phyloP scores from a whole-genome alignment of 2,329 filamentous ascomycete species.

The Calonectria crousiana region DNA sequence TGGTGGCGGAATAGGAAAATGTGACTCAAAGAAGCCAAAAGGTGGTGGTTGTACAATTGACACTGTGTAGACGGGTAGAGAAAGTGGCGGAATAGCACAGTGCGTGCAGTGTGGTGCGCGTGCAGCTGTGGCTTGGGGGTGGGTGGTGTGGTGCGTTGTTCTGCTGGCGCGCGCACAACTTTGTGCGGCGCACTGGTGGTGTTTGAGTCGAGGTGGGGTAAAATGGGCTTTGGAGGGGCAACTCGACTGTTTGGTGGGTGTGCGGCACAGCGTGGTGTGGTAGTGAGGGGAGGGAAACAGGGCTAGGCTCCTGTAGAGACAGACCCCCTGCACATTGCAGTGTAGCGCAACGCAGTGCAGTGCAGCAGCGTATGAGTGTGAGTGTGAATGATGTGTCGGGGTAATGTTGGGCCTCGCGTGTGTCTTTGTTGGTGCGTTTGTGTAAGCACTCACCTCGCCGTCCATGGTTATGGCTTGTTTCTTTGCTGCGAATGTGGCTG shows the following conservation, averaged over 20 bases:
- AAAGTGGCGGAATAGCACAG: not conserved
- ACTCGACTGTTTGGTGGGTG: constrained; percentile 13
- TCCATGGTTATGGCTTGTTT: constrained; percentile 37
- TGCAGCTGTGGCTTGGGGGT: constrained; percentile 2
- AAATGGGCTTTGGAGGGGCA: constrained; percentile 25
- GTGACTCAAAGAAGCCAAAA: constrained; percentile 45
- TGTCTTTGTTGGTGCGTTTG: not conserved
- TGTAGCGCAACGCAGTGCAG: not conserved
- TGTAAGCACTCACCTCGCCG: constrained; percentile 39
- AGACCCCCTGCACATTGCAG: not conserved
- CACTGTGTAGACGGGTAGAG: constrained; percentile 25
- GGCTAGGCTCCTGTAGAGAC: constrained; percentile 12
- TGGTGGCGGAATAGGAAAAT: constrained; percentile 44
- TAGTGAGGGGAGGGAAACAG: constrained; percentile 11
- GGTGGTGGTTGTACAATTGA: constrained; percentile 37
- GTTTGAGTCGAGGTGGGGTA: constrained; percentile 24
- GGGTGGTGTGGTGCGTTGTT: constrained; percentile 10
- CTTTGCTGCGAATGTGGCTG: constrained; percentile 19
- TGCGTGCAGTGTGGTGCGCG: not conserved
- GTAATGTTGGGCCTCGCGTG: not conserved
- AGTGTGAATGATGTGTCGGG: not conserved
- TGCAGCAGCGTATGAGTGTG: not conserved
- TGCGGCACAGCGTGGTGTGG: constrained; percentile 10
- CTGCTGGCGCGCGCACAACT: constrained; percentile 9
- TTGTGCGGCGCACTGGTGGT: constrained; percentile 9